These are phyloP conservation scores for Claviceps digitariae DNA, from an alignment of 2,329 filamentous ascomycete species.

Conservation along the genomic window DNA sequence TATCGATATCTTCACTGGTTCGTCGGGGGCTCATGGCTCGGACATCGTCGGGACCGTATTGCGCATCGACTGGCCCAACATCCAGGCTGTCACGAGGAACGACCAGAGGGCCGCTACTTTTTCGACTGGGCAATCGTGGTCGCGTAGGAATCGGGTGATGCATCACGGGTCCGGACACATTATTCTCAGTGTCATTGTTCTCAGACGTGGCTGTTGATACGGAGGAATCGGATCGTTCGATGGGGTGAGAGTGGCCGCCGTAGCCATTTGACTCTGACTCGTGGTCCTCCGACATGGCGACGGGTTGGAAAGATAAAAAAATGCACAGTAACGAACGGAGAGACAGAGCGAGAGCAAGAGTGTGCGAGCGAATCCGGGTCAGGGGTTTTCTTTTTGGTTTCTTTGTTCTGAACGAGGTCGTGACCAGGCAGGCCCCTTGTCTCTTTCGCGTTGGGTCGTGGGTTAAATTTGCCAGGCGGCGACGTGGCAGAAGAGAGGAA, in stretches of 20 bases:
- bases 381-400: not conserved
- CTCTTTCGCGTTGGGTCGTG: not conserved
- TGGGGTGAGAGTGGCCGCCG: conserved; percentile 17
- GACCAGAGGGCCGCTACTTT: conserved; percentile 72
- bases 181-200: conserved; percentile 16
- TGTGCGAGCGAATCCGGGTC: not conserved
- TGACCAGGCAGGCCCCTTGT: too few species aligned
- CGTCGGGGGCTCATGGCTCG: conserved; percentile 87
- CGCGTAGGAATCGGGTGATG: conserved; percentile 41
- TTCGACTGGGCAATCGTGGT: conserved; percentile 57
- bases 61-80: conserved; percentile 57
- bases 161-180: conserved; percentile 29
- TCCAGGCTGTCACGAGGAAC: conserved; percentile 64
- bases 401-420: too few species aligned
- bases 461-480: not conserved
- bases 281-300: conserved; percentile 12
- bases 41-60: conserved; percentile 77
- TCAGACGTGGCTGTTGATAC: conserved; percentile 20
- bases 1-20: conserved; percentile 82
- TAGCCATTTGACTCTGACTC: conserved; percentile 13
- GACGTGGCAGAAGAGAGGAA: not conserved
- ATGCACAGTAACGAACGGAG: not conserved
- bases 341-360: not conserved
- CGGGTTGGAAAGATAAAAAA: not conserved
- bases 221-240: conserved; percentile 26